Evolutionary conservation across 805 yeast species (phyloP).

Genomic region (Lachancea sp.): DNA sequence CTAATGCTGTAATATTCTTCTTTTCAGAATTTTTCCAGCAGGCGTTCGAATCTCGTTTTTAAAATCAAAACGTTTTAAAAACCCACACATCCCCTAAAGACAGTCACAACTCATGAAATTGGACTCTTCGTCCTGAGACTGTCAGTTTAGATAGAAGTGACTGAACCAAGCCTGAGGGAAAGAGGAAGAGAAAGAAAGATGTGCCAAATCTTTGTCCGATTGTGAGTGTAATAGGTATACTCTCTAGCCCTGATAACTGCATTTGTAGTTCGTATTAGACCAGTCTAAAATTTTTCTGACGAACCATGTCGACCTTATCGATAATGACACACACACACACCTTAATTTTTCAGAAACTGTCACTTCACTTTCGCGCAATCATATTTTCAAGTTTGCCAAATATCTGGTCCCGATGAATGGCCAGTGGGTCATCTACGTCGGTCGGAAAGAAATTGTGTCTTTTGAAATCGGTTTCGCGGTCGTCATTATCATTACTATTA

Average conservation of each 20-base stretch:
- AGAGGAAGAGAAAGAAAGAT: neutral
- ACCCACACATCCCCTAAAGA: neutral
- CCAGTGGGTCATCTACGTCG: slow-evolving; percentile 55
- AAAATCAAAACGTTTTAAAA: neutral
- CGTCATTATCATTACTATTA: slow-evolving; percentile 13
- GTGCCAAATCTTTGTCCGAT: no score
- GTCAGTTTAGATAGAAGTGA: neutral
- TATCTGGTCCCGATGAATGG: slow-evolving; percentile 56
- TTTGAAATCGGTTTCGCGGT: slow-evolving; percentile 10
- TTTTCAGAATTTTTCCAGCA: neutral
- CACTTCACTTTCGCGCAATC: slow-evolving; percentile 35
- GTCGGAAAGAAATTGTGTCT: slow-evolving; percentile 50
- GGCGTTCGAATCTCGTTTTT: neutral
- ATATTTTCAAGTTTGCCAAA: slow-evolving; percentile 51
- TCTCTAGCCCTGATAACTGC: no score
- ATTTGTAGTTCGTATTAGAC: no score
- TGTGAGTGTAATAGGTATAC: no score
- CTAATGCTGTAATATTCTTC: no score
- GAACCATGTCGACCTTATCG: no score
- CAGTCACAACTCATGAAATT: neutral
- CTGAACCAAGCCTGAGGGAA: neutral
- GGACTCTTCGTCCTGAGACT: neutral
- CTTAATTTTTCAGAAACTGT: no score
- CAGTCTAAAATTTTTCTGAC: no score
- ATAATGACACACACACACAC: no score